phyloP scores from a whole-genome alignment of 495 filamentous ascomycete species.

The Penicillium coffeae region DNA sequence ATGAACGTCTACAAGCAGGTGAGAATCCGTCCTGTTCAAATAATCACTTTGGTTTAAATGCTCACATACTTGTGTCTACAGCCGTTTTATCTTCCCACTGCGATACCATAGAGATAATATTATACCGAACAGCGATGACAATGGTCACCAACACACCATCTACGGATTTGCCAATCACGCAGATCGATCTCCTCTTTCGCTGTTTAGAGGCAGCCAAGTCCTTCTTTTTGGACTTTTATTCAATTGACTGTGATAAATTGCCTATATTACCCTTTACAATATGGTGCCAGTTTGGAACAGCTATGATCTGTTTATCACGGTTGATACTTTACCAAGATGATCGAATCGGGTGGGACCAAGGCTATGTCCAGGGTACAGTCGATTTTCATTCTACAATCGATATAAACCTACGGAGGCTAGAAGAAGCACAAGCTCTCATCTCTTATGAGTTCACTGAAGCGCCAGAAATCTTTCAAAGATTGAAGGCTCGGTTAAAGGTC shows the following conservation, averaged over 20 bases:
- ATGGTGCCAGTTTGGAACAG: slow-evolving; percentile 21
- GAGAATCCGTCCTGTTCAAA: not conserved
- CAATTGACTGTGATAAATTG: slow-evolving; percentile 15
- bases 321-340: slow-evolving; percentile 27
- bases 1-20: slow-evolving; percentile 17
- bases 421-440: slow-evolving; percentile 4
- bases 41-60: not conserved
- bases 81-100: slow-evolving; percentile 14
- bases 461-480: slow-evolving; percentile 15
- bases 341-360: slow-evolving; percentile 15
- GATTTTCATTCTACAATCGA: slow-evolving; percentile 12
- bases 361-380: slow-evolving; percentile 14
- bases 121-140: slow-evolving; percentile 21
- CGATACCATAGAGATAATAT: slow-evolving; percentile 21
- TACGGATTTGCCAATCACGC: slow-evolving; percentile 8
- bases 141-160: slow-evolving; percentile 14
- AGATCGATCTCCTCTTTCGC: slow-evolving; percentile 22
- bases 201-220: slow-evolving; percentile 25
- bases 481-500: slow-evolving; percentile 4
- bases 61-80: not conserved
- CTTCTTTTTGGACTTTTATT: slow-evolving; percentile 25
- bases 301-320: slow-evolving; percentile 26
- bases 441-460: not conserved
- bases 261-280: slow-evolving; percentile 21
- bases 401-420: slow-evolving; percentile 5